Conservation (phyloP, 1,284 basidiomycete species). For the Puccinia horiana region DNA sequence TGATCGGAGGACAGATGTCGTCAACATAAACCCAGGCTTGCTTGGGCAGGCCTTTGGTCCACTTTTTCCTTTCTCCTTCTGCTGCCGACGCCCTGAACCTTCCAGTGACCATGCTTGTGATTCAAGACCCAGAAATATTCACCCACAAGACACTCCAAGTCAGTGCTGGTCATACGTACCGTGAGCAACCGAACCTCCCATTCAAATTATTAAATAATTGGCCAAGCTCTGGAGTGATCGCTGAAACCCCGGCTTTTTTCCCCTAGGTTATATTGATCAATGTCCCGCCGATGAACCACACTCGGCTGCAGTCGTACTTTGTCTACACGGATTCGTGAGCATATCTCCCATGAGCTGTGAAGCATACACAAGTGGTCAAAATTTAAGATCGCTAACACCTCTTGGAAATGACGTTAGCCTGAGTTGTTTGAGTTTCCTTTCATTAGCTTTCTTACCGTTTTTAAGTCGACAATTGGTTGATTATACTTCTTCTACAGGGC, state of each 20-base stretch:
- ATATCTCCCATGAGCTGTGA: background rate
- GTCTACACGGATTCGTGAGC: conserved; percentile 43
- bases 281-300: background rate
- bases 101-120: background rate
- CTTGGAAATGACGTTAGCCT: background rate
- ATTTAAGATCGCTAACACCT: background rate
- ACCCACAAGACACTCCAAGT: conserved; percentile 2
- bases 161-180: conserved; percentile 8
- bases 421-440: conserved; percentile 20
- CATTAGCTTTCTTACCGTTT: background rate
- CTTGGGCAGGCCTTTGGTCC: background rate
- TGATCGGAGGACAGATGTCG: no score
- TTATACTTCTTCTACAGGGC: conserved; percentile 22
- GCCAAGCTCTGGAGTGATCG: background rate
- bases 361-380: background rate
- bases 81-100: background rate
- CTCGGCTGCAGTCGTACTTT: conserved; percentile 13
- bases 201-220: background rate
- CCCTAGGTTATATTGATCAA: conserved; percentile 41
- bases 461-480: background rate
- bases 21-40: no score
- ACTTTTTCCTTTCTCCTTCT: background rate
- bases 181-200: background rate
- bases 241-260: background rate
- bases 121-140: conserved; percentile 6